Evolutionary conservation across 345 rosid genomes (phyloP), one percentile per base, ranked within the genome.

Genomic region (Triadica sebifera): DNA sequence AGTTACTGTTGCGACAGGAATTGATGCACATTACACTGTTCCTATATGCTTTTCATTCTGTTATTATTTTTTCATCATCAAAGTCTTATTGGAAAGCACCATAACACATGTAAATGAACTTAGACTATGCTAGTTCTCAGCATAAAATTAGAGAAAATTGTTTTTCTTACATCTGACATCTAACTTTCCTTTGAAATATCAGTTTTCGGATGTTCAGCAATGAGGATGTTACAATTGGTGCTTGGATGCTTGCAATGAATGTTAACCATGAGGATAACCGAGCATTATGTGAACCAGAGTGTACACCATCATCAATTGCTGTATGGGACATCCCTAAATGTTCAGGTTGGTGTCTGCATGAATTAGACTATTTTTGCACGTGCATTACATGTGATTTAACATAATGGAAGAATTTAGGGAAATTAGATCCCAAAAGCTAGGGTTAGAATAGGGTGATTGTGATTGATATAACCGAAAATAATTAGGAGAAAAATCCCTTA

Each of bases 241-340:
- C 98, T 68, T 94, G 97, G 98, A 94, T 94, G 96, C 90, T 94
- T 67, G 93, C 97, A 78, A 92, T 94, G 97, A 92, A 94, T 81
- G 98, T 94, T 67, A 80, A 88, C 65, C 98, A 94, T 22, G 98
- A 94, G 87, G 81, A 94, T 74, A 84, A 84, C 69, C 79, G 82
- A 61, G 88, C 83, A 66, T 86, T 92, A 25, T 92, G 96, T 82
- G 78, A 76, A 81, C 81, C 90, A 73, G 92, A 86, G 29, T 94
- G 98, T 84, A 83, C 91, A 1, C 78, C 88, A 25, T 43, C 88
- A 69, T 88, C 94, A 41, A 74, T 92, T 84, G 96, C 95, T 39
- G 90, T 94, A 65, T 92, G 96, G 98, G 97, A 92, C 82, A 88
- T 94, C 72, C 98, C 98, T 13, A 92, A 81, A 76, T 94, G 98